phyloP scores from a whole-genome alignment of 768 basidiomycete species.

The Lentinula detonsa region DNA sequence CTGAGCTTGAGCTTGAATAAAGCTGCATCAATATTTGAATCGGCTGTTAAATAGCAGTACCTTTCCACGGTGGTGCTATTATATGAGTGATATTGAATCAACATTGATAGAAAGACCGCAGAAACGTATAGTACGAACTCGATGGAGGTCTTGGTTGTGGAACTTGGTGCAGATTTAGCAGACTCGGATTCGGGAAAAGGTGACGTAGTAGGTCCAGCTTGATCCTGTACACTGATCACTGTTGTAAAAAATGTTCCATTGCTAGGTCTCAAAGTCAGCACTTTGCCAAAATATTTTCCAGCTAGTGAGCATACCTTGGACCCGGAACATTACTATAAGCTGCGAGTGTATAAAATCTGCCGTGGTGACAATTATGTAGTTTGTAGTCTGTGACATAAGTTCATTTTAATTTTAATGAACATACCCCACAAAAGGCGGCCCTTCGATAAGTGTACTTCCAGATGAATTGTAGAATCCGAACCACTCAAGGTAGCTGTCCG shows the following conservation, averaged over 20 bases:
- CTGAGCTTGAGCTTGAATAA: background rate
- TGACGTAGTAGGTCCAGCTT: background rate
- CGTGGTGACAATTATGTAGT: background rate
- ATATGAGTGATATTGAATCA: too few relatives aligned
- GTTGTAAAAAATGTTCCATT: background rate
- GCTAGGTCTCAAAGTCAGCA: background rate
- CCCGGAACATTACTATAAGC: conserved; percentile 3
- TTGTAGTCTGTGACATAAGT: background rate
- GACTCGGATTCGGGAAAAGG: too few relatives aligned
- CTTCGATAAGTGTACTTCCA: background rate
- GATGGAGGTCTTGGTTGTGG: background rate
- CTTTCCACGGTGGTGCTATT: too few relatives aligned
- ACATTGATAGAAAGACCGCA: background rate
- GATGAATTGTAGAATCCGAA: conserved; percentile 1
- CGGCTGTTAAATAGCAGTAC: too few relatives aligned
- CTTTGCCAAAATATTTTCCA: background rate
- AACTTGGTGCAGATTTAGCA: background rate
- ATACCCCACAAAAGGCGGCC: background rate
- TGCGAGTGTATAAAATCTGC: background rate
- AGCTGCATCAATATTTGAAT: too few relatives aligned
- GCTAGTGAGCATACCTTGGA: background rate
- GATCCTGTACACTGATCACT: background rate
- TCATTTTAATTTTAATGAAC: background rate
- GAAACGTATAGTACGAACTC: background rate
- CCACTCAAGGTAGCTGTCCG: background rate